phyloP scores from a whole-genome alignment of 176 grass and related monocot species.

The Melocanna baccifera region DNA sequence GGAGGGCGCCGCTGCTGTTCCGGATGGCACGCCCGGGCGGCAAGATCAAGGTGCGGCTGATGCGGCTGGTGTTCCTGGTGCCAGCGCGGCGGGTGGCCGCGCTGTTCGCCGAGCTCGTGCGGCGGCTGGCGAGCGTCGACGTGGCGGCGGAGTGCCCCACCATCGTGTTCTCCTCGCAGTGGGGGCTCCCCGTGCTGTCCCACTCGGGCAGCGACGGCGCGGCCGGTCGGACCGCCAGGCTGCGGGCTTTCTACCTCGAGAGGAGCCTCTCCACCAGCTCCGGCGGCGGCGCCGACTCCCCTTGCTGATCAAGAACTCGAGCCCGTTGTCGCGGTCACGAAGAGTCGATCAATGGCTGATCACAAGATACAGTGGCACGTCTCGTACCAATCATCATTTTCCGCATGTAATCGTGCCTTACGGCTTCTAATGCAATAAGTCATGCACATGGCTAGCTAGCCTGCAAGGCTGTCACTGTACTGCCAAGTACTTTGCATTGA shows the following conservation, averaged over 20 bases:
- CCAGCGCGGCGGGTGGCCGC: slow-evolving; percentile 54
- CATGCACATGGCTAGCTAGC: slow-evolving; percentile 28
- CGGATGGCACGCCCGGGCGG: neutral
- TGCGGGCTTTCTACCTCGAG: slow-evolving; percentile 49
- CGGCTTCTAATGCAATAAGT: slow-evolving; percentile 10
- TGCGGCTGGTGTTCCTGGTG: slow-evolving; percentile 39
- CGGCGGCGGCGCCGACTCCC: slow-evolving; percentile 16
- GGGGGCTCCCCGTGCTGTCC: slow-evolving; percentile 67
- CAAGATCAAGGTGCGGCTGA: slow-evolving; percentile 29
- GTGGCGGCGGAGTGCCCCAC: slow-evolving; percentile 39
- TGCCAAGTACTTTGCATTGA: slow-evolving; percentile 25
- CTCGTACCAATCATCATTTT: slow-evolving; percentile 24
- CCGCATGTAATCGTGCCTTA: slow-evolving; percentile 6
- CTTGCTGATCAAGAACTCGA: slow-evolving; percentile 22
- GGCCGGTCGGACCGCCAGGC: slow-evolving; percentile 34
- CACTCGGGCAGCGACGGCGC: slow-evolving; percentile 37
- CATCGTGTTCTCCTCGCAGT: slow-evolving; percentile 75
- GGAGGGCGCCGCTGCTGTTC: slow-evolving; percentile 23
- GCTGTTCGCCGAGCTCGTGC: slow-evolving; percentile 51
- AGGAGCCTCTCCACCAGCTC: slow-evolving; percentile 38
- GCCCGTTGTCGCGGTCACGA: neutral
- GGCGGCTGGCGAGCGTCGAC: slow-evolving; percentile 34
- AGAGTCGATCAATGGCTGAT: neutral
- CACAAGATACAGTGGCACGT: neutral
- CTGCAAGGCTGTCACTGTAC: slow-evolving; percentile 37